phyloP scores from a whole-genome alignment of 2,329 filamentous ascomycete genomes.

The Monilinia laxa region DNA sequence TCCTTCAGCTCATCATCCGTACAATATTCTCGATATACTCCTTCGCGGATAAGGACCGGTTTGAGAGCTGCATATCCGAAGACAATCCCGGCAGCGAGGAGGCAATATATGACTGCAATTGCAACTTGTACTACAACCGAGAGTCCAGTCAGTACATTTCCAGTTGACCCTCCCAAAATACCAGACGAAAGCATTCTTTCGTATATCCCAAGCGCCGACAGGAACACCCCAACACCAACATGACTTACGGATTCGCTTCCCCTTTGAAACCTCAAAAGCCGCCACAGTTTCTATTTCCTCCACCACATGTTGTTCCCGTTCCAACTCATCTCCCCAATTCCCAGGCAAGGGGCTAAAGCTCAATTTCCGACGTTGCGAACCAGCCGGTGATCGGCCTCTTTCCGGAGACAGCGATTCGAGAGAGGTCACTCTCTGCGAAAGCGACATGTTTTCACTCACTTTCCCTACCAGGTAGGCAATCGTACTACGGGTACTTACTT shows the following conservation, averaged over 20 bases:
- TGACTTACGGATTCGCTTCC: slow-evolving; percentile 40
- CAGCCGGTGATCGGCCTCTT: slow-evolving; percentile 26
- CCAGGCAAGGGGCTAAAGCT: slow-evolving; percentile 35
- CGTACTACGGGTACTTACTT: neutral
- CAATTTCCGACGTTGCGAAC: slow-evolving; percentile 27
- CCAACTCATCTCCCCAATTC: slow-evolving; percentile 24
- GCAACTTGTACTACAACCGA: slow-evolving; percentile 61
- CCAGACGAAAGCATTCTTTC: neutral
- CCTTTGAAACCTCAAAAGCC: slow-evolving; percentile 43
- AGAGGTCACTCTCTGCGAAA: slow-evolving; percentile 33
- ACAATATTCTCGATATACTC: slow-evolving; percentile 68
- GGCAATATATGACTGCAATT: slow-evolving; percentile 68
- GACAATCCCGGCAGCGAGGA: slow-evolving; percentile 74
- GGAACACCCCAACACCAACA: neutral
- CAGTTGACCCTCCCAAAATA: neutral
- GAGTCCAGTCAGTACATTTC: slow-evolving; percentile 22
- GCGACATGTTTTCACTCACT: slow-evolving; percentile 24
- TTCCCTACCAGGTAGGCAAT: neutral
- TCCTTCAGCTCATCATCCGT: slow-evolving; percentile 51
- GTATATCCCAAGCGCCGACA: neutral
- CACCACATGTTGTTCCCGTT: slow-evolving; percentile 22
- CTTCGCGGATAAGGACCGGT: slow-evolving; percentile 71
- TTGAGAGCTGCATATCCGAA: slow-evolving; percentile 87
- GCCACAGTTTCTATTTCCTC: slow-evolving; percentile 32
- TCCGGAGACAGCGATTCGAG: slow-evolving; percentile 33